Base-by-base conservation (phyloP, 345 rosid species). In the Cardamine resedifolia region DNA sequence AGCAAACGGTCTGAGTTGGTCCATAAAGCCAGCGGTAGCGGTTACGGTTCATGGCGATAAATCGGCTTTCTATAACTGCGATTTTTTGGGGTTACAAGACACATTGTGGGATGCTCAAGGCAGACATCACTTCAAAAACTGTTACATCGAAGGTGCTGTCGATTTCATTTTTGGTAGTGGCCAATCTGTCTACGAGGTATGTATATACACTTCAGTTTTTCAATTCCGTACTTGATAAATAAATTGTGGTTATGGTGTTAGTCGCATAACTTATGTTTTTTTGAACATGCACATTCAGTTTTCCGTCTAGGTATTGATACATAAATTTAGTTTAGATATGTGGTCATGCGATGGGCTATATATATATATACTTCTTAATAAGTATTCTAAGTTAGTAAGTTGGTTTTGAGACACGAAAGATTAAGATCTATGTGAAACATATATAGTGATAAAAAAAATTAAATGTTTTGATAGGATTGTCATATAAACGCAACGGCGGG, bases 111-210 rank as follows among this genome's bases (percentile, higher is more conserved):
- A 87, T 68, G 82, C 7, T 31, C 19, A 0, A 51, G 86, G 88
- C 4, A 80, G 75, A 38, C 96, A 85, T 74, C 72, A 66, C 64
- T 89, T 79, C 75, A 19, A 28, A 39, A 33, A 66, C 0, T 89
- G 90, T 82, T 75, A 85, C 63, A 83, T 88, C 7, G 84, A 86
- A 81, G 91, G 90, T 1, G 87, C 77, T 2, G 18, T 73, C 0
- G 91, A 85, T 63, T 89, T 86, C 71, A 84, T 89, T 15, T 86
- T 77, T 18, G 96, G 91, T 3, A 0, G 1, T 10, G 91, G 85
- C 24, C 90, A 87, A 69, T 87, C 90, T 48, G 10, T 83, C 8
- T 89, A 76, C 62, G 82, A 83, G 85, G 89, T 86, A 71, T 36
- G 56, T 19, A 1, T 5, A 28, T 18, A 10, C 59, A 49, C 23